These are phyloP conservation scores for Amauroascus verrucosus DNA, from an alignment of 2,329 filamentous ascomycete species.

Conservation along the genomic window DNA sequence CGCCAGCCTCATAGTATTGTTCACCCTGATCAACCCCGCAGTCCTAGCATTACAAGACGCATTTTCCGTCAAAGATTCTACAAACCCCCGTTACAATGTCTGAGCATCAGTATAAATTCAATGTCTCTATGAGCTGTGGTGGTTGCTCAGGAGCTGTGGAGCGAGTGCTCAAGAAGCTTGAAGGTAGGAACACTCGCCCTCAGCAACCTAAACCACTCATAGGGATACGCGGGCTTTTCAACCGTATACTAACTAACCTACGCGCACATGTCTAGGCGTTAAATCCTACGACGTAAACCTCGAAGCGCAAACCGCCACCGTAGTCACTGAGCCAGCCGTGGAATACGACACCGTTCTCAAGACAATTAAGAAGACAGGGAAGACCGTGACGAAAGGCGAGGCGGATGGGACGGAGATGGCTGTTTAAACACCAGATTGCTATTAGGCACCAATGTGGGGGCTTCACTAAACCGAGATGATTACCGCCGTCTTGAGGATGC, in stretches of 20 bases:
- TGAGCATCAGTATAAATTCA: slow-evolving; percentile 89
- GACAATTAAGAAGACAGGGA: slow-evolving; percentile 92
- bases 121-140: slow-evolving; percentile 85
- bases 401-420: slow-evolving; percentile 34
- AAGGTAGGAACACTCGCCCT: slow-evolving; percentile 49
- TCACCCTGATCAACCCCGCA: background rate
- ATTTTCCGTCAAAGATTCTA: background rate
- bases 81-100: slow-evolving; percentile 45
- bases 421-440: no score
- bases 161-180: slow-evolving; percentile 81
- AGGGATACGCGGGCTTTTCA: background rate
- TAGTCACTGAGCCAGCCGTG: slow-evolving; percentile 59
- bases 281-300: slow-evolving; percentile 80
- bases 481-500: no score
- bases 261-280: slow-evolving; percentile 51
- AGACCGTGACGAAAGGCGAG: slow-evolving; percentile 64
- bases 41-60: background rate
- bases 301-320: slow-evolving; percentile 69
- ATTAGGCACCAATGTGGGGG: no score
- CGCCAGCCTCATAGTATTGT: background rate
- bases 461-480: no score
- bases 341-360: slow-evolving; percentile 70
- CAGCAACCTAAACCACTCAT: background rate
- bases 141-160: slow-evolving; percentile 94
- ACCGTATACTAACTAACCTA: slow-evolving; percentile 5